These are phyloP conservation scores for Cordyceps fumosorosea DNA, from an alignment of 2,329 filamentous ascomycete genomes.

Conservation along the genomic window DNA sequence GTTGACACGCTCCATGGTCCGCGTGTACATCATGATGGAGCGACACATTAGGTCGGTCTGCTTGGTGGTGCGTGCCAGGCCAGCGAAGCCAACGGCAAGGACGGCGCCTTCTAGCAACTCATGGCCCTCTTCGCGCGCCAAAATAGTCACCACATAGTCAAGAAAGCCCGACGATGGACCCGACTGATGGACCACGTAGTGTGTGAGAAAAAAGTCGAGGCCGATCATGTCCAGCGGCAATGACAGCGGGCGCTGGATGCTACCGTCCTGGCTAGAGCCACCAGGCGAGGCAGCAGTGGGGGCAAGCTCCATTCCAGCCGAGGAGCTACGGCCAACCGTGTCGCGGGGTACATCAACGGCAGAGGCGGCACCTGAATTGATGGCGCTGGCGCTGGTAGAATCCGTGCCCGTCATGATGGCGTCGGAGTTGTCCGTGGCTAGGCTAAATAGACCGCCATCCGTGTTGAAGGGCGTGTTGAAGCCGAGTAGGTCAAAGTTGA, in stretches of 20 bases:
- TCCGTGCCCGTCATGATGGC: constrained; percentile 10
- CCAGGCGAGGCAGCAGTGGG: background rate
- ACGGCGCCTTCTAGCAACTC: constrained; percentile 11
- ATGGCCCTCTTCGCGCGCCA: constrained; percentile 11
- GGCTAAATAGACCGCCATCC: constrained; percentile 7
- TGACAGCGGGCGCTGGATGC: constrained; percentile 5
- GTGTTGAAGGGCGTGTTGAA: constrained; percentile 12
- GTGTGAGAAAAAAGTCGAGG: constrained; percentile 11
- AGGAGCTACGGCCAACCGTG: background rate
- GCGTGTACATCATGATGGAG: constrained; percentile 12
- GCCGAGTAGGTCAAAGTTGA: constrained; percentile 11
- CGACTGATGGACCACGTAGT: constrained; percentile 11
- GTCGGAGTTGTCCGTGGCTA: constrained; percentile 6
- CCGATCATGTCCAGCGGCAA: constrained; percentile 12
- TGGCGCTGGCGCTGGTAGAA: background rate
- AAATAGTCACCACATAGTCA: constrained; percentile 10
- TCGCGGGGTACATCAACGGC: constrained; percentile 4
- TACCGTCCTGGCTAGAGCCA: constrained; percentile 6
- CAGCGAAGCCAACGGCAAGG: constrained; percentile 10
- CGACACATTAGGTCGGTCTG: constrained; percentile 12
- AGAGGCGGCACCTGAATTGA: constrained; percentile 3
- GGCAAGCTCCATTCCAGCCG: constrained; percentile 1
- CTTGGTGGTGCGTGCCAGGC: constrained; percentile 13
- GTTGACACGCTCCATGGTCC: constrained; percentile 12
- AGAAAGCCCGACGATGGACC: constrained; percentile 11